Base-by-base conservation (phyloP, 2,329 filamentous ascomycete genomes). In the Diaporthe sp. region DNA sequence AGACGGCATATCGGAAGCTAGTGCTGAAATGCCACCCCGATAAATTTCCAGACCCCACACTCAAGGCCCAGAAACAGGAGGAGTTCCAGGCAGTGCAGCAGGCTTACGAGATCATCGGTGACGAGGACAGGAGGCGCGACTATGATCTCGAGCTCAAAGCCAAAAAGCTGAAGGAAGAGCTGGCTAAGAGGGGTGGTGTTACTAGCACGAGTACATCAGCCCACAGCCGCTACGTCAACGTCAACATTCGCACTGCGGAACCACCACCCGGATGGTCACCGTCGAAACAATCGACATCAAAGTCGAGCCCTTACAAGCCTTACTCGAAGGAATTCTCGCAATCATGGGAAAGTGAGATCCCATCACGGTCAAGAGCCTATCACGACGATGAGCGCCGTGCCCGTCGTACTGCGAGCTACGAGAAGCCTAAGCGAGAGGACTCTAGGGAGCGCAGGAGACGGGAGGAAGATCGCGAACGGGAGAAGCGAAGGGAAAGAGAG, bases 1-100 rank as follows among this genome's bases (percentile, higher is more conserved):
- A 94, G 80, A 89, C 91, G 69, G 93, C 94, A 22, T 92, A 98
- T 85, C 92, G 94, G 79, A 97, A 97, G 83, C 91, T 97, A 54
- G 94, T 95, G 47, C 90, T 98, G 78, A 95, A 94, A 83, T 96
- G 93, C 81, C 96, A 98, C 79, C 96, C 96, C 45, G 96, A 98
- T 87, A 97, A 98, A 85, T 91, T 97, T 77, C 92, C 95, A 78
- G 91, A 97, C 80, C 91, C 93, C 71, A 87, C 91, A 22, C 87
- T 94, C 80, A 97, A 97, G 84, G 91, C 91, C 75, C 86, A 91
- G 79, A 97, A 96, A 83, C 92, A 94, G 79, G 92, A 95, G 79
- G 93, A 97, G 84, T 99, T 98, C 81, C 95, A 98, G 84, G 92
- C 92, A 82, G 94, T 98, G 45, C 96, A 98, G 83, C 91, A 96